phyloP scores from a whole-genome alignment of 345 rosid genomes.

The Gossypium herbaceum region DNA sequence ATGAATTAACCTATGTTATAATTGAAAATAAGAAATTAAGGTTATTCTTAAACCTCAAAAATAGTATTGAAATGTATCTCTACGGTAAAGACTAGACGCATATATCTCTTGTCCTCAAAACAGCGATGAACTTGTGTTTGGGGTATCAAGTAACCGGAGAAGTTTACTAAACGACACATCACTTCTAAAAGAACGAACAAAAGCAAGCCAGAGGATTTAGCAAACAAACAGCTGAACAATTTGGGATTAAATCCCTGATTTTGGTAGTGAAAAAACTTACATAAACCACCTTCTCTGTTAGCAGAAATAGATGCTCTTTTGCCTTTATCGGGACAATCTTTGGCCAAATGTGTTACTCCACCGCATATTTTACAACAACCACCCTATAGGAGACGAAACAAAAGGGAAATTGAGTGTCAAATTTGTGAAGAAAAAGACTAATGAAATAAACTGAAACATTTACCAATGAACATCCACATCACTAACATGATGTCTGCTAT shows the following conservation, averaged over 20 bases:
- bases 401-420: constrained; percentile 5
- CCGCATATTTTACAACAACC: constrained; percentile 94
- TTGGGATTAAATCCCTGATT: background rate
- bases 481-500: background rate
- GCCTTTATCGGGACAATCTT: constrained; percentile 80
- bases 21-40: background rate
- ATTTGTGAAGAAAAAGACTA: constrained; percentile 5
- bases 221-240: background rate
- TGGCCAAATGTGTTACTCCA: constrained; percentile 87
- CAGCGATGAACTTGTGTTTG: background rate
- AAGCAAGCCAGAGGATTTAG: background rate
- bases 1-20: background rate
- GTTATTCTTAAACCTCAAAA: background rate
- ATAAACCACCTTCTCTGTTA: constrained; percentile 32
- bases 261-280: constrained; percentile 17
- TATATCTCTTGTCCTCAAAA: background rate
- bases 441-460: background rate
- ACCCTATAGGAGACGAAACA: constrained; percentile 45
- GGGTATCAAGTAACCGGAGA: background rate
- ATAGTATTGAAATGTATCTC: background rate
- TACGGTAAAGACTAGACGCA: no score
- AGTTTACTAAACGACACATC: background rate
- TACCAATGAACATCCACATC: background rate
- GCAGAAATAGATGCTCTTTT: constrained; percentile 24
- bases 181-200: background rate